Base-by-base conservation (phyloP, 495 filamentous ascomycete species). In the Acidomyces sp. region DNA sequence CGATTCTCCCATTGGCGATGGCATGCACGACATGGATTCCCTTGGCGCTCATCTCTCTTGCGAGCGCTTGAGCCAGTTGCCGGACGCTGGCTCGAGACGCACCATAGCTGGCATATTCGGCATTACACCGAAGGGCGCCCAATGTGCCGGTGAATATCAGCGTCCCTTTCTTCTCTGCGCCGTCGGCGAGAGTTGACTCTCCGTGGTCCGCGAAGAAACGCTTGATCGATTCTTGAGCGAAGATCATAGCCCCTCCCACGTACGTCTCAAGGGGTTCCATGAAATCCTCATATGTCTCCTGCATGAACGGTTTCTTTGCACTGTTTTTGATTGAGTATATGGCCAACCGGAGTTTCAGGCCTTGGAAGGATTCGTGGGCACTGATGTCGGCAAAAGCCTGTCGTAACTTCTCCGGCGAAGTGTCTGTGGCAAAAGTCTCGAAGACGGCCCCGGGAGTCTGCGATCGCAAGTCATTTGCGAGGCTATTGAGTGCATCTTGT, bases 11-110 rank as follows among this genome's bases (percentile, higher is more conserved):
- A 48, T 67, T 68, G 10, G 64, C 57, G 45, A 69, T 63, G 3
- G 65, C 56, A 51, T 70, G 66, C 13, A 58, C 67, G 4, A 68
- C 65, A 55, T 69, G 67, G 4, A 70, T 30, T 6, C 65, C 64
- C 37, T 59, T 60, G 15, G 56, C 48, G 25, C 56, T 63, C 57
- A 64, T 65, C 55, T 70, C 67, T 23, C 61, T 56, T 24, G 64
- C 62, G 44, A 70, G 43, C 5, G 55, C 61, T 52, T 69, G 61
- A 17, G 66, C 64, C 33, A 70, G 46, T 33, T 62, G 60, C 36
- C 66, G 46, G 20, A 64, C 67, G 10, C 50, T 53, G 9, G 64
- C 49, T 20, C 65, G 41, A 3, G 62, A 58, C 17, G 65, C 65
- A 20, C 67, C 67, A 43, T 68, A 69, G 2, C 64, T 61, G 4